phyloP scores from a whole-genome alignment of 2,329 filamentous ascomycete genomes.

The Alternaria postmessia region DNA sequence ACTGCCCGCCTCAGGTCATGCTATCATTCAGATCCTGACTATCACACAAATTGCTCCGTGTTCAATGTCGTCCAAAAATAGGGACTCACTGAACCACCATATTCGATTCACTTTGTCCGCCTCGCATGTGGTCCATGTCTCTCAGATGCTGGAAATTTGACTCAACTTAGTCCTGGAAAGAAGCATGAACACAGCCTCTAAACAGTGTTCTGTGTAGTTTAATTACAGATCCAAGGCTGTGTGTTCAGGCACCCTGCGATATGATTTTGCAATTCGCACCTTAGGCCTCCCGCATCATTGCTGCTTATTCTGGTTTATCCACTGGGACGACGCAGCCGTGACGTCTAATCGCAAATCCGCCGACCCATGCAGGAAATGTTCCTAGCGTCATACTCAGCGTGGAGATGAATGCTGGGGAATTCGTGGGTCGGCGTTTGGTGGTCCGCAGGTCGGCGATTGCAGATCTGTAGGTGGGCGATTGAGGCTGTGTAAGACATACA shows the following conservation, averaged over 20 bases:
- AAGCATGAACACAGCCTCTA: background rate
- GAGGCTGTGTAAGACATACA: constrained; percentile 12
- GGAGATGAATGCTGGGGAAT: background rate
- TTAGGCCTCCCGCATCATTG: constrained; percentile 6
- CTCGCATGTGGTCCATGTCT: background rate
- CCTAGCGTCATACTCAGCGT: background rate
- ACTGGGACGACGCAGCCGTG: background rate
- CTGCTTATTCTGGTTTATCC: constrained; percentile 1
- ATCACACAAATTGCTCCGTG: background rate
- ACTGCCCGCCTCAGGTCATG: background rate
- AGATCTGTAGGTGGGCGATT: background rate
- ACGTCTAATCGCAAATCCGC: background rate
- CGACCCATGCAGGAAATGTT: background rate
- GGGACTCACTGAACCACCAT: constrained; percentile 10
- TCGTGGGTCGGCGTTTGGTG: background rate
- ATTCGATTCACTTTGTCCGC: background rate
- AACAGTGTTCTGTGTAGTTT: background rate
- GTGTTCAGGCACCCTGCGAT: constrained; percentile 5
- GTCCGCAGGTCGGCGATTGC: background rate
- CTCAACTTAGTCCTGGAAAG: background rate
- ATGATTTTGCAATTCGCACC: background rate
- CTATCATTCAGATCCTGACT: background rate
- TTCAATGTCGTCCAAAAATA: background rate
- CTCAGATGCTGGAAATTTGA: background rate
- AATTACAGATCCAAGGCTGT: constrained; percentile 3